Conservation (phyloP, 768 basidiomycete genomes). For the Leccinum olivaceopallidum region DNA sequence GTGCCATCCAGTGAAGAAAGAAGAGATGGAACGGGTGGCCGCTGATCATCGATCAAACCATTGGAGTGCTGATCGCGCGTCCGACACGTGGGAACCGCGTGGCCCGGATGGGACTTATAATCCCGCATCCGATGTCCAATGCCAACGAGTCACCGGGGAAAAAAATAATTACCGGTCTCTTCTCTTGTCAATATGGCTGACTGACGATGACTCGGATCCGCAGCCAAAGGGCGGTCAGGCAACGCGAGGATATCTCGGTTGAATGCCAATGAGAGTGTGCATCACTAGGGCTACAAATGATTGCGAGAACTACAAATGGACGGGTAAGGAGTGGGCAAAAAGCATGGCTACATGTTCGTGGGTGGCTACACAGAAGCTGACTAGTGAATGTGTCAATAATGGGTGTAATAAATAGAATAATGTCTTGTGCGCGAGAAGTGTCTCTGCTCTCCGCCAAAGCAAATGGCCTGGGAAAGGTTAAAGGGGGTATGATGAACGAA, state of each 20-base stretch:
- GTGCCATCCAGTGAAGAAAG: constrained; percentile 15
- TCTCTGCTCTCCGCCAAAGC: constrained; percentile 13
- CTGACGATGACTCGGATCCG: background rate
- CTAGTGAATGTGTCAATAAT: constrained; percentile 7
- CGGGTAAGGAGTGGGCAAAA: constrained; percentile 8
- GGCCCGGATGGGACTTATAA: background rate
- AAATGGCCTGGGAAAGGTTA: constrained; percentile 1
- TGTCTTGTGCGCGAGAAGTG: constrained; percentile 10
- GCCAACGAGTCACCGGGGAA: background rate
- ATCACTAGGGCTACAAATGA: constrained; percentile 27
- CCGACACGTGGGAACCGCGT: constrained; percentile 2
- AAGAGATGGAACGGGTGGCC: background rate
- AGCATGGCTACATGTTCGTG: constrained; percentile 28
- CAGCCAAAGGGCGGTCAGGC: background rate
- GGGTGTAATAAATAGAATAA: constrained; percentile 21
- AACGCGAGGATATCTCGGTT: constrained; percentile 6
- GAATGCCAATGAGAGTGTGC: background rate
- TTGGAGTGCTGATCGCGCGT: background rate
- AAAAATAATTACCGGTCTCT: background rate
- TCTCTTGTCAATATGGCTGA: background rate
- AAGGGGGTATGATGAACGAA: constrained; percentile 20
- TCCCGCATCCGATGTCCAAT: background rate
- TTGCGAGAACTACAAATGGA: constrained; percentile 24
- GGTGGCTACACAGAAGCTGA: constrained; percentile 25
- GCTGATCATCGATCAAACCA: background rate